These are phyloP conservation scores for Termitomyces sp. DNA, from an alignment of 768 basidiomycete genomes.

Conservation along the genomic window DNA sequence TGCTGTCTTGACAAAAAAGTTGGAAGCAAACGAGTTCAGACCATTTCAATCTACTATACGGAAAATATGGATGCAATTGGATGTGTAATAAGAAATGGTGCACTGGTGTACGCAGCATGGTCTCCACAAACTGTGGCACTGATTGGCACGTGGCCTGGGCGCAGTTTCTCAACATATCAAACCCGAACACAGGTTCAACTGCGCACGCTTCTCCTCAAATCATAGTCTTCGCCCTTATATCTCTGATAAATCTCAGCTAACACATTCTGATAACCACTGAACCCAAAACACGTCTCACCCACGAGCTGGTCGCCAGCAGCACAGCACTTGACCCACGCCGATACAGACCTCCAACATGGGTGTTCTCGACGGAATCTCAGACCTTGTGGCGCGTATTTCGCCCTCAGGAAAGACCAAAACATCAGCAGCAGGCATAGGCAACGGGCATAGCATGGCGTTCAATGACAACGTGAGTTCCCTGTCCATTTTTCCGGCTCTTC, in stretches of 20 bases:
- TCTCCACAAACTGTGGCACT: neutral
- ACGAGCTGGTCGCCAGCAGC: neutral
- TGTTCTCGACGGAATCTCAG: constrained; percentile 52
- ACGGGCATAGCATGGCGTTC: constrained; percentile 54
- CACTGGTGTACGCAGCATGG: neutral
- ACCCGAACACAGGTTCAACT: neutral
- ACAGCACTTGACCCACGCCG: neutral
- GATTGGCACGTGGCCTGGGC: constrained; percentile 1
- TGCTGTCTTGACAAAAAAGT: neutral
- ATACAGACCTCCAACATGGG: constrained; percentile 35
- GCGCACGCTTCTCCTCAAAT: neutral
- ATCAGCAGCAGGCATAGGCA: constrained; percentile 53
- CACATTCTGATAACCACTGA: neutral
- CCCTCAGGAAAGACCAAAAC: constrained; percentile 38
- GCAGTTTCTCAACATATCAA: neutral
- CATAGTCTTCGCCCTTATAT: neutral
- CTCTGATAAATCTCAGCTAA: neutral
- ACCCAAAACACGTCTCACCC: neutral
- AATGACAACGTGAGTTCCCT: constrained; percentile 66
- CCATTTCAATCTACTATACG: neutral
- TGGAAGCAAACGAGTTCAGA: neutral
- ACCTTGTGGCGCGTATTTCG: constrained; percentile 39
- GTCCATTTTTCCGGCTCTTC: neutral
- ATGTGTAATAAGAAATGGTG: neutral
- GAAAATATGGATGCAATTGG: neutral